Percentiles rank a stretch among this genome's conserved stretches.
These are phyloP conservation scores for Coelastrella sp. DNA, from an alignment of 139 green algal species.

Conservation along the genomic window DNA sequence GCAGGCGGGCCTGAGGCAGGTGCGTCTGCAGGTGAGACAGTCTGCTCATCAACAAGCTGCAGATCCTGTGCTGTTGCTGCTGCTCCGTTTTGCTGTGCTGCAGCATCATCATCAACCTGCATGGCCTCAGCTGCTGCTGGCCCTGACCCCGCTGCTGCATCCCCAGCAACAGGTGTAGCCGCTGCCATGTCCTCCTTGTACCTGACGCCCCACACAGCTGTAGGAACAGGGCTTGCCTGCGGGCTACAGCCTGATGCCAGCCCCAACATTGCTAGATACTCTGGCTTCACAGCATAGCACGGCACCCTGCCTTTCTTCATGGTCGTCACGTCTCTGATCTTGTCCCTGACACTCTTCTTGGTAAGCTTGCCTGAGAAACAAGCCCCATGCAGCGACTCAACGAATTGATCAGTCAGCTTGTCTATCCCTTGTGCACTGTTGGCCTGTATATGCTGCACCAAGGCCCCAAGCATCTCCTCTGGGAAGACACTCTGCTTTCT, in stretches of 20 bases:
- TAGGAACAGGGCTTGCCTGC: neutral
- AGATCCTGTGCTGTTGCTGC: neutral
- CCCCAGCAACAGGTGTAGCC: neutral
- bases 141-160: neutral
- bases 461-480: constrained; percentile 50
- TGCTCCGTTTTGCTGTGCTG: neutral
- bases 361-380: constrained; percentile 37
- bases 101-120: constrained; percentile 3
- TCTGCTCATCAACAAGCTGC: neutral
- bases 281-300: constrained; percentile 24
- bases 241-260: neutral
- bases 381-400: constrained; percentile 37
- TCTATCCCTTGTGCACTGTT: constrained; percentile 44
- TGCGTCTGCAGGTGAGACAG: too few species aligned
- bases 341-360: constrained; percentile 65
- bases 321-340: constrained; percentile 56
- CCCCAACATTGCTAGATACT: constrained; percentile 3
- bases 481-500: constrained; percentile 13
- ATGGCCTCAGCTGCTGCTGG: neutral
- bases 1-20: neutral
- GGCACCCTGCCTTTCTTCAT: constrained; percentile 3
- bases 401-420: constrained; percentile 60
- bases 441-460: constrained; percentile 54
- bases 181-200: neutral
- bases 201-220: neutral